These are phyloP conservation scores for Ilex aquifolium DNA, from an alignment of 257 asterid species.

Conservation along the genomic window DNA sequence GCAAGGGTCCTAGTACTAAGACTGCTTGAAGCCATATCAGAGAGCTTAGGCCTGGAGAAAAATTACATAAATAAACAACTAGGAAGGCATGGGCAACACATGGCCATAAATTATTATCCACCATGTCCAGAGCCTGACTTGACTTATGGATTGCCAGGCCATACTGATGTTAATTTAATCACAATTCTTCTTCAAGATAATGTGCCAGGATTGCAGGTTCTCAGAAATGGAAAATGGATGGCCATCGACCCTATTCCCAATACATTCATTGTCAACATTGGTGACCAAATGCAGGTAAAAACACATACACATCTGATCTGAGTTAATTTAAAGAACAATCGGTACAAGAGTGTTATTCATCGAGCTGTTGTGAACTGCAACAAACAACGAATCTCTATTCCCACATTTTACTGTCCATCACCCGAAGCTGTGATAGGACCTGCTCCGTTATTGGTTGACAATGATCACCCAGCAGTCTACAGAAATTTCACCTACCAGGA, in stretches of 20 bases:
- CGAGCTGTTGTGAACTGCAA: slow-evolving; percentile 2
- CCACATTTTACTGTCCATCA: slow-evolving; percentile 1
- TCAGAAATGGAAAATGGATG: too few relatives aligned
- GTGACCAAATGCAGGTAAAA: too few relatives aligned
- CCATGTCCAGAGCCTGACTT: too few relatives aligned
- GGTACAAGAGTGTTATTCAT: too few relatives aligned
- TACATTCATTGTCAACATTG: too few relatives aligned
- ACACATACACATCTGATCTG: too few relatives aligned
- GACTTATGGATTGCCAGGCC: too few relatives aligned
- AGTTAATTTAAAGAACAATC: too few relatives aligned
- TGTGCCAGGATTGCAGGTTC: too few relatives aligned
- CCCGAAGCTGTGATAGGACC: neutral
- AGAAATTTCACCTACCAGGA: neutral
- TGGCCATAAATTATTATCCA: neutral
- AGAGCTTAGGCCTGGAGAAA: neutral
- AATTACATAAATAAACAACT: neutral
- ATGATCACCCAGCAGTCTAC: neutral
- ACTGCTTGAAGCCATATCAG: slow-evolving; percentile 1
- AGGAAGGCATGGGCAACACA: neutral
- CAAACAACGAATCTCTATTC: neutral
- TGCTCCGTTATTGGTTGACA: neutral
- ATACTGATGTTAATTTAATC: too few relatives aligned
- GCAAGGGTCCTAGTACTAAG: neutral
- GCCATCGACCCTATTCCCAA: too few relatives aligned
- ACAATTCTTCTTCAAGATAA: too few relatives aligned